These are phyloP conservation scores for Coemansia sp. DNA, from an alignment of 192 early-diverging fungal genomes.

Conservation along the genomic window DNA sequence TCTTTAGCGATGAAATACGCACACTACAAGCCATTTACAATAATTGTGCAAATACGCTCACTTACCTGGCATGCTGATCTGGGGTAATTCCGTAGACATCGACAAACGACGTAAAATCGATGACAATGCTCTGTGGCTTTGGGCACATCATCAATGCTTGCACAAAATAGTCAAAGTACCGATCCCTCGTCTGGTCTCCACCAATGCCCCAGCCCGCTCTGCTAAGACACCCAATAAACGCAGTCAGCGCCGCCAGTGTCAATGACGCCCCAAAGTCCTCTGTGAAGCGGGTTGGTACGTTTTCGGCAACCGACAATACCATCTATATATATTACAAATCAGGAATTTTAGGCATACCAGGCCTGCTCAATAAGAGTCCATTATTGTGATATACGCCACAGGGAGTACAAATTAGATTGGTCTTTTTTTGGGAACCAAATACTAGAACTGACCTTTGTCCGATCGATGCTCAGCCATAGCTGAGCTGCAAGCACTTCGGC, in stretches of 20 bases:
- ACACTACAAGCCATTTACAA: background rate
- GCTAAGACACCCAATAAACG: slow-evolving; percentile 56
- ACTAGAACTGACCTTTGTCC: slow-evolving; percentile 26
- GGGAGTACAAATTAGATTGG: background rate
- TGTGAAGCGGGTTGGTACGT: slow-evolving; percentile 41
- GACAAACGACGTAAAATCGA: slow-evolving; percentile 40
- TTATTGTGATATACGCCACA: background rate
- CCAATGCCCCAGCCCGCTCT: slow-evolving; percentile 41
- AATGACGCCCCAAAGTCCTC: slow-evolving; percentile 64
- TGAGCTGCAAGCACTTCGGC: slow-evolving; percentile 30
- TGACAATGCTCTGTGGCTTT: slow-evolving; percentile 22
- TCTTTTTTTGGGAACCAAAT: background rate
- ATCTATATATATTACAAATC: slow-evolving; percentile 18
- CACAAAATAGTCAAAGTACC: slow-evolving; percentile 39
- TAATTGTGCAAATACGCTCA: background rate
- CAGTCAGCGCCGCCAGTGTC: slow-evolving; percentile 56
- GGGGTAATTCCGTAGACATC: slow-evolving; percentile 30
- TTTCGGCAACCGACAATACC: slow-evolving; percentile 25
- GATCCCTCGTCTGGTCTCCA: background rate
- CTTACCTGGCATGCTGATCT: slow-evolving; percentile 39
- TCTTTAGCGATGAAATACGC: background rate
- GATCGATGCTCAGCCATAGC: slow-evolving; percentile 11
- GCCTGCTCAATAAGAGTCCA: background rate
- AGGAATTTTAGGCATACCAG: background rate
- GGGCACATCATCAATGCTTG: slow-evolving; percentile 29